Percentiles rank a stretch among this genome's conserved stretches.
These are phyloP conservation scores for Russula vinacea DNA, from an alignment of 768 basidiomycete species.

Conservation along the genomic window DNA sequence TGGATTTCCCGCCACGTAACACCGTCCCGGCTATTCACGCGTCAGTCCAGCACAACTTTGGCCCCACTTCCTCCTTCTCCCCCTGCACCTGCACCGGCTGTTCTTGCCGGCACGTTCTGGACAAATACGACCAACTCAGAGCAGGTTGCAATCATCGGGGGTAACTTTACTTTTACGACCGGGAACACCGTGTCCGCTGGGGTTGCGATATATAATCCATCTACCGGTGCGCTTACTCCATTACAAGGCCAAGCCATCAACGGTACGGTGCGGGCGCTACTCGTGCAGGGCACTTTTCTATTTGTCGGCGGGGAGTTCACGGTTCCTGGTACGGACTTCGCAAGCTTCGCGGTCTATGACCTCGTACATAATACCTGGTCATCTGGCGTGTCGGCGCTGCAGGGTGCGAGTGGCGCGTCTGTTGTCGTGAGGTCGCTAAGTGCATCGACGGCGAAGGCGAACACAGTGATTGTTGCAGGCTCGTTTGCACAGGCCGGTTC, in stretches of 20 bases:
- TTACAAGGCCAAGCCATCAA: slow-evolving; percentile 61
- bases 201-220: slow-evolving; percentile 69
- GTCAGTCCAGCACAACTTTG: slow-evolving; percentile 49
- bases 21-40: slow-evolving; percentile 46
- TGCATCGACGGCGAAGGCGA: slow-evolving; percentile 54
- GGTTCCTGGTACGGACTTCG: slow-evolving; percentile 50
- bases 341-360: slow-evolving; percentile 80
- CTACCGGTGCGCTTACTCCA: slow-evolving; percentile 47
- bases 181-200: slow-evolving; percentile 45
- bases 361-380: slow-evolving; percentile 63
- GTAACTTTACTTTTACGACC: slow-evolving; percentile 73
- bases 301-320: slow-evolving; percentile 87
- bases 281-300: slow-evolving; percentile 65
- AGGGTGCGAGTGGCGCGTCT: slow-evolving; percentile 48
- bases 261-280: slow-evolving; percentile 74
- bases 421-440: slow-evolving; percentile 73
- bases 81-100: slow-evolving; percentile 67
- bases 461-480: slow-evolving; percentile 79
- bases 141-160: slow-evolving; percentile 78
- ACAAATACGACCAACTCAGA: slow-evolving; percentile 66
- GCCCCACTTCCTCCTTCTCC: slow-evolving; percentile 54
- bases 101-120: slow-evolving; percentile 88
- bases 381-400: slow-evolving; percentile 56
- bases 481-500: slow-evolving; percentile 79
- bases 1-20: slow-evolving; percentile 51